Evolutionary conservation across 2,329 filamentous ascomycete genomes (phyloP).

Genomic region (Colletotrichum spinosum): DNA sequence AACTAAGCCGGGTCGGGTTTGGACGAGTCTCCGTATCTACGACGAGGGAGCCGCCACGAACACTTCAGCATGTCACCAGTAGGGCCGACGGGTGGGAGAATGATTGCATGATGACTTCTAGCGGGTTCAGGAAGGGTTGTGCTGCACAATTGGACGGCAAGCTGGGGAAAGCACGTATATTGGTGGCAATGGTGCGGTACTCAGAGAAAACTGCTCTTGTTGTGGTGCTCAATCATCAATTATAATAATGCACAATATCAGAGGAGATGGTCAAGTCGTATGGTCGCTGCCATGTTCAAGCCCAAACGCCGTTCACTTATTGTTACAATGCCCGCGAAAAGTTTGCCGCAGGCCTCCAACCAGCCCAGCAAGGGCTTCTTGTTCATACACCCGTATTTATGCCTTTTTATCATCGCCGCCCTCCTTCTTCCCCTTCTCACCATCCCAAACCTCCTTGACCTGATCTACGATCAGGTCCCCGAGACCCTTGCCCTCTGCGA

Average conservation of each 20-base stretch:
- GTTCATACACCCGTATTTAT: not conserved
- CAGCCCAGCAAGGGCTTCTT: constrained; percentile 12
- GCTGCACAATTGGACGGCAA: constrained; percentile 11
- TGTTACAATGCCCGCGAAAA: no score
- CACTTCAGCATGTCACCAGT: not conserved
- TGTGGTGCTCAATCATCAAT: not conserved
- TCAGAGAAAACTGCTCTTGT: no score
- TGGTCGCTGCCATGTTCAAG: no score
- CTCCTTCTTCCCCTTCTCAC: constrained; percentile 40
- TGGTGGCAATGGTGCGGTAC: not conserved
- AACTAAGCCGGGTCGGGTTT: constrained; percentile 24
- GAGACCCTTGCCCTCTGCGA: constrained; percentile 67
- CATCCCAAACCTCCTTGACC: constrained; percentile 64
- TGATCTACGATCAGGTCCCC: constrained; percentile 68
- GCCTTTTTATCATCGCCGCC: constrained; percentile 37
- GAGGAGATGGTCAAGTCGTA: no score
- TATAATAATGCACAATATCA: not conserved
- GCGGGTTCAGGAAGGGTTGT: constrained; percentile 16
- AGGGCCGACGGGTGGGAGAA: not conserved
- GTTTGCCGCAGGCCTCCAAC: not conserved
- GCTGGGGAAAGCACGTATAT: not conserved
- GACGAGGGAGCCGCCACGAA: not conserved
- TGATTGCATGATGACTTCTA: constrained; percentile 23
- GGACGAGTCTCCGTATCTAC: constrained; percentile 6
- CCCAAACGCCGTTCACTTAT: no score